These are phyloP conservation scores for Dittrichia graveolens DNA, from an alignment of 129 eudicot genomes.

Conservation along the genomic window DNA sequence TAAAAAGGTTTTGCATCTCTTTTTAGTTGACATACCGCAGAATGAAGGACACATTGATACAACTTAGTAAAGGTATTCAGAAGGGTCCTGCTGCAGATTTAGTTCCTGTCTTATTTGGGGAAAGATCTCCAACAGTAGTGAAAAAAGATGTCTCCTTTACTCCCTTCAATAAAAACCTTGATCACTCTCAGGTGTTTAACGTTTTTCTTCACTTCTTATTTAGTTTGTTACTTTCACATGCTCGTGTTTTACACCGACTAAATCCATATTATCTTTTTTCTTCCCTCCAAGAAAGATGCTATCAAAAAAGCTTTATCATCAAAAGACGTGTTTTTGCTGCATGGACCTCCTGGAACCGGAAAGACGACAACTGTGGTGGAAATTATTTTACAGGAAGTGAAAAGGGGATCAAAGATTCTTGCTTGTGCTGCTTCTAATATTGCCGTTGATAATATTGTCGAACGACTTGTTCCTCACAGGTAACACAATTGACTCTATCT, in stretches of 20 bases:
- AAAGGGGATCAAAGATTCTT: constrained; percentile 96
- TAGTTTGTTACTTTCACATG: background rate
- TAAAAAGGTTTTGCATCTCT: constrained; percentile 17
- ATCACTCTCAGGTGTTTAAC: constrained; percentile 85
- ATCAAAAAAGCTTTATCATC: constrained; percentile 83
- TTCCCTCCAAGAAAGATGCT: constrained; percentile 78
- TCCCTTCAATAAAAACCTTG: constrained; percentile 76
- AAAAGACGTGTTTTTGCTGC: constrained; percentile 89
- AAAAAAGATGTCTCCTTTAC: constrained; percentile 74
- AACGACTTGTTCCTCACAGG: constrained; percentile 95
- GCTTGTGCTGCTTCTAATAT: constrained; percentile 99
- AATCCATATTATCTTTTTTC: constrained; percentile 22
- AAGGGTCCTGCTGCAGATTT: constrained; percentile 91
- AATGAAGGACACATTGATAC: constrained; percentile 91
- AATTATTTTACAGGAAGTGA: constrained; percentile 91
- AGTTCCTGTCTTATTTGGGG: constrained; percentile 95
- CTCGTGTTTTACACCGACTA: background rate
- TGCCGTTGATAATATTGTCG: constrained; percentile 98
- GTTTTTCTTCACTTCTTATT: constrained; percentile 5
- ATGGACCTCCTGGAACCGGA: constrained; percentile 99
- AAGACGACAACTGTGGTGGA: constrained; percentile 97
- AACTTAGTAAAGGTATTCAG: constrained; percentile 84
- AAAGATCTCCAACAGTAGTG: constrained; percentile 60
- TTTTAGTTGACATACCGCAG: constrained; percentile 90
- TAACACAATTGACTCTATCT: constrained; percentile 25